Conservation (phyloP, 495 filamentous ascomycete genomes). For the Penicillium cataractarum region DNA sequence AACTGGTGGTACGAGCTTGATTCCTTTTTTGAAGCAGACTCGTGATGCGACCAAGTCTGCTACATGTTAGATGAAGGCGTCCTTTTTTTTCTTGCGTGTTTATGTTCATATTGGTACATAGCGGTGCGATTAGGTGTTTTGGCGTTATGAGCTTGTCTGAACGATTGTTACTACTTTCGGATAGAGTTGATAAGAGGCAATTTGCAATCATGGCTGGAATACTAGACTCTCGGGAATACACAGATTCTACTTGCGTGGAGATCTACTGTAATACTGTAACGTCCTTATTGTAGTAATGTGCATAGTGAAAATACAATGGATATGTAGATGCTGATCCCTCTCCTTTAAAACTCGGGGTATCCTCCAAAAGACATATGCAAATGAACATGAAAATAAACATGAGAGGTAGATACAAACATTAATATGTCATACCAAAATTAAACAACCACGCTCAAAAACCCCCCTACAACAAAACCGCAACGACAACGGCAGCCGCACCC, state of each 20-base stretch:
- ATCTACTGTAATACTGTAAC: neutral
- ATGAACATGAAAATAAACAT: neutral
- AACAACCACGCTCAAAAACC: neutral
- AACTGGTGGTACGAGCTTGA: constrained; percentile 88
- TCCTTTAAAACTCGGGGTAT: neutral
- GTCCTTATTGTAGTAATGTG: neutral
- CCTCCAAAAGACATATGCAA: neutral
- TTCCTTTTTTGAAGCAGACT: constrained; percentile 90
- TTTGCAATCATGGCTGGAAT: neutral
- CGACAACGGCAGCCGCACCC: constrained; percentile 14
- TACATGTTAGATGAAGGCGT: constrained; percentile 20
- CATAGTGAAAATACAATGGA: no score
- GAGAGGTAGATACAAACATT: neutral
- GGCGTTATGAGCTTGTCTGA: neutral
- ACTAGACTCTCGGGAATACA: neutral
- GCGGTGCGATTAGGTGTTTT: neutral
- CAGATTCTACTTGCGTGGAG: neutral
- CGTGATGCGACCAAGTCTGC: constrained; percentile 73
- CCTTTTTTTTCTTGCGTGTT: neutral
- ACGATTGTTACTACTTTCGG: neutral
- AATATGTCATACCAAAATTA: neutral
- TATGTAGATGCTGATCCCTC: neutral
- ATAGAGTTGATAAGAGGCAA: neutral
- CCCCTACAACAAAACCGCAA: neutral
- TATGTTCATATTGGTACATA: neutral